Evolutionary conservation across 257 asterid genomes (phyloP).

Genomic region (Solanum megistacrolobum): DNA sequence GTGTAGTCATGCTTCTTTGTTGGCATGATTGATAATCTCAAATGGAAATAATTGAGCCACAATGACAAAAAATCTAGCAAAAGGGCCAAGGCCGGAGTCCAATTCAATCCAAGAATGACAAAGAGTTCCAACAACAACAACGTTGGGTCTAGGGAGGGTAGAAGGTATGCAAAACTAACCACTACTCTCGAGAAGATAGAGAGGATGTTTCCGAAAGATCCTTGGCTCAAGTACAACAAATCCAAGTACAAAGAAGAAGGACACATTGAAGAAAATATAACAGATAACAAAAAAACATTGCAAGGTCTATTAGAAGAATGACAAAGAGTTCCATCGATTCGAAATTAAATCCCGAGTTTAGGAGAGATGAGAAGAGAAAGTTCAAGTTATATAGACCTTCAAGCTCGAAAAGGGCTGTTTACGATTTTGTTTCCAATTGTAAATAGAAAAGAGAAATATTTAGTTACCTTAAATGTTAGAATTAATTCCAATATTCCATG

Average conservation of each 20-base stretch:
- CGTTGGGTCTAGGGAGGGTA: background rate
- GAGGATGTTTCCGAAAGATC: background rate
- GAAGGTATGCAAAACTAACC: background rate
- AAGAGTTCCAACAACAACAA: background rate
- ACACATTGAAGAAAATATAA: background rate
- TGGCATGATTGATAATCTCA: slow-evolving; percentile 33
- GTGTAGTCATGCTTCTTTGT: slow-evolving; percentile 79
- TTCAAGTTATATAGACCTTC: background rate
- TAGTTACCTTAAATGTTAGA: background rate
- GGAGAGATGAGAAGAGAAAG: background rate
- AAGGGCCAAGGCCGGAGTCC: background rate
- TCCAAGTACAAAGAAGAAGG: background rate
- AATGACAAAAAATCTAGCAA: background rate
- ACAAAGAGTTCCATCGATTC: background rate
- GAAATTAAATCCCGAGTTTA: background rate
- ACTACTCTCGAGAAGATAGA: background rate
- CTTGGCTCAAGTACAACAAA: background rate
- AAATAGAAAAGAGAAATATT: background rate
- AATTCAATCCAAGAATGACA: background rate
- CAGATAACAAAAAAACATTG: background rate
- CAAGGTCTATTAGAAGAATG: background rate
- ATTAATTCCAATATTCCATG: background rate
- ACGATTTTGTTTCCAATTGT: background rate
- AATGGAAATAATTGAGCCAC: background rate
- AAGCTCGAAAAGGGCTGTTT: background rate